Conservation (phyloP, 805 yeast genomes). For the Candida coquimbonensis region DNA sequence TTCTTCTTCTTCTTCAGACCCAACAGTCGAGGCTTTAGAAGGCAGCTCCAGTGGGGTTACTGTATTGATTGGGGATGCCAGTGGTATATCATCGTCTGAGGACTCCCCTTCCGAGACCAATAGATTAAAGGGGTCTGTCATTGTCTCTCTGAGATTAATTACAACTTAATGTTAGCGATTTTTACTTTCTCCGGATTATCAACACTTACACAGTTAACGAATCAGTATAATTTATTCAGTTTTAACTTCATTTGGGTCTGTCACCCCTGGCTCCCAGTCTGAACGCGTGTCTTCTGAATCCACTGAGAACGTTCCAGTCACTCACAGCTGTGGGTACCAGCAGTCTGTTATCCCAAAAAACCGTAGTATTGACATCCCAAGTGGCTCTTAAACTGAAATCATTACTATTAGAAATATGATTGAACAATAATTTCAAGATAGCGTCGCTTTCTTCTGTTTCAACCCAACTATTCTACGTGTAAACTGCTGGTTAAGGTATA, state of each 20-base stretch:
- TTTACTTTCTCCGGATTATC: too few species aligned
- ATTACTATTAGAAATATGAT: constrained; percentile 39
- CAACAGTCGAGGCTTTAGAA: background rate
- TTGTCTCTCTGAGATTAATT: background rate
- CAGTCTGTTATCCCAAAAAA: constrained; percentile 22
- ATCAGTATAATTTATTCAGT: background rate
- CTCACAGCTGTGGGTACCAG: constrained; percentile 47
- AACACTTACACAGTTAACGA: too few species aligned
- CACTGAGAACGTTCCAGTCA: constrained; percentile 33
- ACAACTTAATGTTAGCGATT: background rate
- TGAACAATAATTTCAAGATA: constrained; percentile 39
- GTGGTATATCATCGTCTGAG: constrained; percentile 15
- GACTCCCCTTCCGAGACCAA: constrained; percentile 22
- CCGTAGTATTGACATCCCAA: constrained; percentile 19
- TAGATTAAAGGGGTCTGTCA: constrained; percentile 4
- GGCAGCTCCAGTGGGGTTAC: background rate
- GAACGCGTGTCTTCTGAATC: constrained; percentile 9
- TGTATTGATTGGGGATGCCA: background rate
- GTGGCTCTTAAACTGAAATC: constrained; percentile 19
- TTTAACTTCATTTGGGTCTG: background rate
- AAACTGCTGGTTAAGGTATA: constrained; percentile 46
- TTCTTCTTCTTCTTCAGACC: background rate
- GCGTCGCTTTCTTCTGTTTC: constrained; percentile 41
- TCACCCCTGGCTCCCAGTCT: constrained; percentile 11
- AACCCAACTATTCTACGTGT: constrained; percentile 47